These are phyloP conservation scores for Magnaporthiopsis incrustans DNA, from an alignment of 2,329 filamentous ascomycete genomes.

Conservation along the genomic window DNA sequence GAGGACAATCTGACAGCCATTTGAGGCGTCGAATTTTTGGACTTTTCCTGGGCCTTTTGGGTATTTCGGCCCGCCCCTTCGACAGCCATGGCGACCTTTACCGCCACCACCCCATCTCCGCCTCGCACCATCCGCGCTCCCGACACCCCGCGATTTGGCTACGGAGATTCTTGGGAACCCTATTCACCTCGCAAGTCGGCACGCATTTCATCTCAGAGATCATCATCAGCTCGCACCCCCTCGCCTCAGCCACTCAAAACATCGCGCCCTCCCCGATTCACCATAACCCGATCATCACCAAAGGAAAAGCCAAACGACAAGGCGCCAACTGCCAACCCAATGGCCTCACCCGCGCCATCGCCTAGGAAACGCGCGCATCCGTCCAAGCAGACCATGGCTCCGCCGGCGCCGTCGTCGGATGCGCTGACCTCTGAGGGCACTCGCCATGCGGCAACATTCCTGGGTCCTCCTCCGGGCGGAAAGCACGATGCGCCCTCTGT, in stretches of 20 bases:
- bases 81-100: constrained; percentile 6
- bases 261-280: constrained; percentile 19
- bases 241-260: constrained; percentile 33
- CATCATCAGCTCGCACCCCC: constrained; percentile 41
- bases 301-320: background rate
- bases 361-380: constrained; percentile 44
- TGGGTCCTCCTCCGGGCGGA: constrained; percentile 22
- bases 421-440: constrained; percentile 35
- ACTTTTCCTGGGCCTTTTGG: background rate
- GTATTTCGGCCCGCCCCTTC: background rate
- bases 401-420: constrained; percentile 37
- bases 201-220: constrained; percentile 51
- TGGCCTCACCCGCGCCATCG: constrained; percentile 35
- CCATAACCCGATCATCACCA: constrained; percentile 14
- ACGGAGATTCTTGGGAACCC: constrained; percentile 61
- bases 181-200: constrained; percentile 64
- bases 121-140: constrained; percentile 54
- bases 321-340: constrained; percentile 16
- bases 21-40: background rate
- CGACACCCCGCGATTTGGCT: constrained; percentile 60
- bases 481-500: constrained; percentile 5
- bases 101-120: constrained; percentile 52
- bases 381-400: constrained; percentile 26
- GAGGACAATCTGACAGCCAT: background rate
- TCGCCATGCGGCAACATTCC: constrained; percentile 33